Evolutionary conservation across 2,329 filamentous ascomycete genomes (phyloP), one percentile per base, ranked within the genome.

Genomic region (Cercospora sojina): DNA sequence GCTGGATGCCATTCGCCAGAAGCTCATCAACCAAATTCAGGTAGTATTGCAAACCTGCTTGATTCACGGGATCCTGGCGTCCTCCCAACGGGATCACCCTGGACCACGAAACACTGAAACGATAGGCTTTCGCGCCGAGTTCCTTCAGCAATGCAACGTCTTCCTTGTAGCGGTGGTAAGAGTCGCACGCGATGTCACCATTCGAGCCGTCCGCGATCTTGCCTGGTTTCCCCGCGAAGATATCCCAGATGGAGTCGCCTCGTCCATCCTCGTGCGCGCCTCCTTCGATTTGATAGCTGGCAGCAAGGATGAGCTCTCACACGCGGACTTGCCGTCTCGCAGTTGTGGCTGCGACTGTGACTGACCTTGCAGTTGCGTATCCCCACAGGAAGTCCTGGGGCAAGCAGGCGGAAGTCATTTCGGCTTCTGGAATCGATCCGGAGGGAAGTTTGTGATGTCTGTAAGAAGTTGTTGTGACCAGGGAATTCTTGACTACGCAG

Each of bases 261-360:
- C 92, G 90, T 70, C 92, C 92, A 76, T 94, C 92, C 75, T 89
- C 86, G 57, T 90, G 83, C 43, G 85, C 83, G 57, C 88, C 88
- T 65, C 92, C 92, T 82, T 96, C 92, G 73, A 96, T 91, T 78
- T 96, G 92, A 82, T 95, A 96, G 77, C 92, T 95, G 43, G 62
- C 9, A 13, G 41, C 59, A 53, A 49, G 59, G 59, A 62, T 62
- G 59, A 62, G 59, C 59, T 53, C 38, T 61, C n/a, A 23, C 10
- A 38, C 55, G 32, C 55, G 23, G 27, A 32, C 23, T 29, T 59
- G 23, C 18, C 10, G 25, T 41, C 57, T 23, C 57, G 16, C 57
- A 2, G 9, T n/a, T 27, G n/a, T 29, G 85, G 77, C 80, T 90
- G 88, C 5, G 10, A 13, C n/a, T 87, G 2, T n/a, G 27, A 60